phyloP scores from a whole-genome alignment of 176 grass and related monocot species.

The bread wheat (Triticum aestivum) region DNA sequence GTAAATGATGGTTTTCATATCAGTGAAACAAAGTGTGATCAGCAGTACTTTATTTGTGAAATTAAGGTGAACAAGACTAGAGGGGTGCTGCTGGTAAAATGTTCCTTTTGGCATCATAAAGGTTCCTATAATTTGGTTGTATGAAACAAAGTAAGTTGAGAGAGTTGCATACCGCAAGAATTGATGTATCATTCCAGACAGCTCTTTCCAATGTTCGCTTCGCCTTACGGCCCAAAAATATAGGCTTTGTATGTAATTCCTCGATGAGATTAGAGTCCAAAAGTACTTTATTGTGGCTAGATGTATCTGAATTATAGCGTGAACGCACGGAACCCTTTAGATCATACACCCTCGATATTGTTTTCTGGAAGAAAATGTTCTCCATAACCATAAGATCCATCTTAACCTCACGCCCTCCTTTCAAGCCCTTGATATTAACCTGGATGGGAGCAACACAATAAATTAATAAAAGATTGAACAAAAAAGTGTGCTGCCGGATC shows the following conservation, averaged over 20 bases:
- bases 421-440: constrained; percentile 71
- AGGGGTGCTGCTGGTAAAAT: constrained; percentile 1
- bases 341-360: constrained; percentile 86
- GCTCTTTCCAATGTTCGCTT: constrained; percentile 78
- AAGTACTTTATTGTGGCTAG: constrained; percentile 77
- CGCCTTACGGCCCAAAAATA: constrained; percentile 67
- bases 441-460: constrained; percentile 37
- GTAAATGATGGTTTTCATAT: not conserved
- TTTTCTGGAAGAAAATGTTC: constrained; percentile 78
- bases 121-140: not conserved
- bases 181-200: constrained; percentile 89
- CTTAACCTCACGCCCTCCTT: constrained; percentile 75
- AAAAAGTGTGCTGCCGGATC: not conserved
- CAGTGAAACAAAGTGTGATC: constrained; percentile 6
- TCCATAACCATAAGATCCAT: constrained; percentile 98
- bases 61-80: constrained; percentile 8
- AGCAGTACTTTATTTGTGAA: constrained; percentile 17
- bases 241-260: constrained; percentile 66
- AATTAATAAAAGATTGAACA: constrained; percentile 19
- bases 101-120: not conserved
- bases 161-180: constrained; percentile 75
- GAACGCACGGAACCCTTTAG: constrained; percentile 83
- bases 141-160: not conserved
- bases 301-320: constrained; percentile 77
- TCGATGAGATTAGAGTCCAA: constrained; percentile 93